Evolutionary conservation across 192 early-diverging fungal genomes (phyloP).

Genomic region (Entomortierella parvispora): DNA sequence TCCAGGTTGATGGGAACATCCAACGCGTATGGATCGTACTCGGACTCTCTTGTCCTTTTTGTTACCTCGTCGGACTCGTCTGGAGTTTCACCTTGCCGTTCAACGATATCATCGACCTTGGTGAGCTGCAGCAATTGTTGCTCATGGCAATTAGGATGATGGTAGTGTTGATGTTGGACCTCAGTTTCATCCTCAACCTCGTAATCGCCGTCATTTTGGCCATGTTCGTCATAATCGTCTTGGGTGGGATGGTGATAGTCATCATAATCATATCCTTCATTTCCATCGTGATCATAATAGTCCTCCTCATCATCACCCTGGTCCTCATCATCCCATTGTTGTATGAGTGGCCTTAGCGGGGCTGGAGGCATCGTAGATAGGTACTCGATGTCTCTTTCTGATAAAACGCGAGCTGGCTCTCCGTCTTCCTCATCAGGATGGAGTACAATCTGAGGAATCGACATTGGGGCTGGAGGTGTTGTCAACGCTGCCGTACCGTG

Average conservation of each 20-base stretch:
- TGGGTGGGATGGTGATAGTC: constrained; percentile 15
- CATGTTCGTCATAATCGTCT: constrained; percentile 1
- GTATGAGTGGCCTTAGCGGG: constrained; percentile 16
- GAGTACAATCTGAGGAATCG: constrained; percentile 34
- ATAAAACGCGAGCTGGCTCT: constrained; percentile 22
- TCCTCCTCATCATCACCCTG: constrained; percentile 12
- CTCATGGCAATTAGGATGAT: no score
- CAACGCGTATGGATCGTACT: constrained; percentile 38
- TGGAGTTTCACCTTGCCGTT: no score
- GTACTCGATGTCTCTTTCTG: constrained; percentile 43
- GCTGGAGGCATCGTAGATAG: constrained; percentile 32
- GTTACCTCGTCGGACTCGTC: constrained; percentile 9
- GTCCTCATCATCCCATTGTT: constrained; percentile 22
- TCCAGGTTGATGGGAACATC: constrained; percentile 48
- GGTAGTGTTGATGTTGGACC: no score
- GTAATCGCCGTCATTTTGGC: no score
- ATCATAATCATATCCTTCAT: constrained; percentile 35
- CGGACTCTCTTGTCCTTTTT: constrained; percentile 4
- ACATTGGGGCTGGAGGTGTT: neutral
- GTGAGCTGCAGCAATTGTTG: no score
- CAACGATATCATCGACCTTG: no score
- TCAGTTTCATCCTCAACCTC: no score
- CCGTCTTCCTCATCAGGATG: constrained; percentile 48
- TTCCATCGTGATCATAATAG: constrained; percentile 17
- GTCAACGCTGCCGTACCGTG: neutral